Base-by-base conservation (phyloP, 116 monocot genomes). In the Phalaenopsis hybrid region DNA sequence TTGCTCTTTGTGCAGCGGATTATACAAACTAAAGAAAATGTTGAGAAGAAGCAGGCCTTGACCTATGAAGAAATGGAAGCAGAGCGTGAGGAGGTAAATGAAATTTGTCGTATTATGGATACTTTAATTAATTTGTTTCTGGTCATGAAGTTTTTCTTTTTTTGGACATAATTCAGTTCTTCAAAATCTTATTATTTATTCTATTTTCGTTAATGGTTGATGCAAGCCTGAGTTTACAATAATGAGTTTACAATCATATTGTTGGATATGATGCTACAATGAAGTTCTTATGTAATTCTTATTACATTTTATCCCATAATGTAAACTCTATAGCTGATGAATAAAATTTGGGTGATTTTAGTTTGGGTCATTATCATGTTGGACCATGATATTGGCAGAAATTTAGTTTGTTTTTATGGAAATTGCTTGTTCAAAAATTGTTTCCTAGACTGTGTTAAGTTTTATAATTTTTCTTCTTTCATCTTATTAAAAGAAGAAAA, bases 51-150 rank as follows among this genome's bases (percentile, higher is more conserved):
- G 81, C 98, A 89, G 75, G 90, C 98, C 51, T 82, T 99, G 87
- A 99, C 98, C 55, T 99, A 93, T 74, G 98, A 99, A 78, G 98
- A 99, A 85, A 99, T 99, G 93, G 98, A 99, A 93, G 95, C 95
- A 59, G 98, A 99, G 59, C 93, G 98, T 57, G 95, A 28, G 83
- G 98, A 99, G 95, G 98, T 99, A 89, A 83, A 16, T 21, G 25
- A 70, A 25, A 69, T 83, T 74, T 67, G 31, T 72, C 9, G 37
- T 72, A 12, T 72, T 72, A 16, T 72, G 34, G 15, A 37, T 37
- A 41, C 37, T 72, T 31, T 67, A 67, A 16, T 16, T 15, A 25
- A 67, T 67, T 37, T 72, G 15, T 72, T 41, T 65, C 23, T 37
- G 37, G 25, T 72, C 31, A 72, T 72, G 41, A 72, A 8, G 37